These are phyloP conservation scores for Prillingera fragicola DNA, from an alignment of 1,284 basidiomycete genomes.

Conservation along the genomic window DNA sequence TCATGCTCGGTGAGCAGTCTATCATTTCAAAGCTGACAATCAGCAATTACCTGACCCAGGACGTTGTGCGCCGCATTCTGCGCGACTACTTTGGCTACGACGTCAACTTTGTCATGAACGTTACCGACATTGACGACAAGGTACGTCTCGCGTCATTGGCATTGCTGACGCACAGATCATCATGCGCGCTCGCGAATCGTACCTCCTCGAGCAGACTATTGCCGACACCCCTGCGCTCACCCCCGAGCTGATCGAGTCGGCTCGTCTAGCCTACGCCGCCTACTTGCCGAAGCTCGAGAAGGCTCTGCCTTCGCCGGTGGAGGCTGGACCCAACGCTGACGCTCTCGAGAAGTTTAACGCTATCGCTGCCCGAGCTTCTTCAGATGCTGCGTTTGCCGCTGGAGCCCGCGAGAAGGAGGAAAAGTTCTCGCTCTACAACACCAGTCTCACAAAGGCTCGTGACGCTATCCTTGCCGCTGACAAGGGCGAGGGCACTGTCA, in stretches of 20 bases:
- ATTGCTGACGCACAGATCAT: conserved; percentile 63
- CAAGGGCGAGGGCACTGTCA: conserved; percentile 50
- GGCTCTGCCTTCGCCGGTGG: conserved; percentile 56
- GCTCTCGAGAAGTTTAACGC: conserved; percentile 54
- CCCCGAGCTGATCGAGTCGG: conserved; percentile 28
- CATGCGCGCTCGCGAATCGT: conserved; percentile 74
- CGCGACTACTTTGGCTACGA: conserved; percentile 96
- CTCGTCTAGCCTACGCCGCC: conserved; percentile 50
- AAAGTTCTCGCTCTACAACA: conserved; percentile 83
- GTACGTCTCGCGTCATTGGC: conserved; percentile 50
- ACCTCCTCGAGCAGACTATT: conserved; percentile 56
- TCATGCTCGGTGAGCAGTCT: conserved; percentile 72
- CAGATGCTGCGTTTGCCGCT: conserved; percentile 57
- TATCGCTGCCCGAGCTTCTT: conserved; percentile 48
- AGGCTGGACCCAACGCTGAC: conserved; percentile 55
- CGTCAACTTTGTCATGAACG: conserved; percentile 98
- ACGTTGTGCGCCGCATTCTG: conserved; percentile 87
- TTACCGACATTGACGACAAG: conserved; percentile 99
- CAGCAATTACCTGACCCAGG: conserved; percentile 98
- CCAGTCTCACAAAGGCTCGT: conserved; percentile 58
- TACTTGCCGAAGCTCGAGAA: conserved; percentile 58
- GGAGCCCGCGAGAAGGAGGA: conserved; percentile 71
- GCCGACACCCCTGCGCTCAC: conserved; percentile 38
- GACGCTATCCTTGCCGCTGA: conserved; percentile 37
- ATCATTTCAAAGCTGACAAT: neutral